A percentile compares a stretch with the other conserved stretches of the same genome.
Conservation (phyloP, 108 stramenopile genomes). For the Skeletonema costatum region DNA sequence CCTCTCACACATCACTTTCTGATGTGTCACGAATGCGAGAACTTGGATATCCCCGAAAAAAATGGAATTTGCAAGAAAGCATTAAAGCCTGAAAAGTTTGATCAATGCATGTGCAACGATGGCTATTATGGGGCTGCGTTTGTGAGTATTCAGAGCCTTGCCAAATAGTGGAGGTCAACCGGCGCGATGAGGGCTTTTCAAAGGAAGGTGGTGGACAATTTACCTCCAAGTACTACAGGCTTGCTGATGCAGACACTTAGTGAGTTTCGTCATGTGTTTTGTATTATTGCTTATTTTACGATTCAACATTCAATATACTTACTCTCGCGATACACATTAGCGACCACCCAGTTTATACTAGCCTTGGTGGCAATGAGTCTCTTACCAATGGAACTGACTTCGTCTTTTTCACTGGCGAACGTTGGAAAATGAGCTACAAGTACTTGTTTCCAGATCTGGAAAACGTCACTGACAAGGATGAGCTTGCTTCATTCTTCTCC, state of each 20-base stretch:
- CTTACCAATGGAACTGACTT: neutral
- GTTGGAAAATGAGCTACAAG: neutral
- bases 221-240: neutral
- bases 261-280: no score
- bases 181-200: neutral
- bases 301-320: no score
- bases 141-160: neutral
- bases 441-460: neutral
- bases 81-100: neutral
- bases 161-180: neutral
- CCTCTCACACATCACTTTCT: neutral
- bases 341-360: neutral
- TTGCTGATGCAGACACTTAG: neutral
- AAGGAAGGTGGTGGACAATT: neutral
- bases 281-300: no score
- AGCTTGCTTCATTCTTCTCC: neutral
- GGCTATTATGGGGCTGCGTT: neutral
- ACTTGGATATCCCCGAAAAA: neutral
- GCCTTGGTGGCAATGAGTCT: neutral
- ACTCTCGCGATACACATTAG: no score
- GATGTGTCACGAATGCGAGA: neutral
- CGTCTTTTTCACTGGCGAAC: neutral
- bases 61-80: neutral
- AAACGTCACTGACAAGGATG: neutral
- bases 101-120: neutral